phyloP scores from a whole-genome alignment of 805 yeast genomes.

The Pichia phayaonensis region DNA sequence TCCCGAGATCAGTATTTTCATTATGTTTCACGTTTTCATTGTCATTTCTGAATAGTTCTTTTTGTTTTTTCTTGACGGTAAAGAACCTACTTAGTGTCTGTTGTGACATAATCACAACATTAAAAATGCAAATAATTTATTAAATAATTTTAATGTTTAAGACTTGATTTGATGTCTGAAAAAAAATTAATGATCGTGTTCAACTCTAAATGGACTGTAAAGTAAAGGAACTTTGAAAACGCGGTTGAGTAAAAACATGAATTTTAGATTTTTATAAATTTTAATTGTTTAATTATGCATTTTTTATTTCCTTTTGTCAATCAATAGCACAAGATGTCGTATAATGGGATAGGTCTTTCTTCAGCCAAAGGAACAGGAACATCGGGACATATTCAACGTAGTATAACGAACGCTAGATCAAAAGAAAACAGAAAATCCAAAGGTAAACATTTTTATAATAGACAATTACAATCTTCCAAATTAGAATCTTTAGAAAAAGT shows the following conservation, averaged over 20 bases:
- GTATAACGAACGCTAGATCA: slow-evolving; percentile 24
- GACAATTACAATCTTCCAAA: slow-evolving; percentile 21
- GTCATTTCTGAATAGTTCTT: not conserved
- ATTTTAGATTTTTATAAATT: no score
- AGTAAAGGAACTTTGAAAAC: no score
- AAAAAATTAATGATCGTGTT: no score
- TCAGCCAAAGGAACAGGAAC: slow-evolving; percentile 58
- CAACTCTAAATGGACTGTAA: no score
- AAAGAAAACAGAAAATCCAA: slow-evolving; percentile 21
- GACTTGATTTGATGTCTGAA: no score
- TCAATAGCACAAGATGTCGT: slow-evolving; percentile 34
- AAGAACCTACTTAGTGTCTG: slow-evolving; percentile 21
- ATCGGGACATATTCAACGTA: slow-evolving; percentile 52
- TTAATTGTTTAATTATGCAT: no score
- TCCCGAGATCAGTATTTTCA: not conserved
- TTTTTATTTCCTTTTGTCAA: no score
- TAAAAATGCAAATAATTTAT: not conserved
- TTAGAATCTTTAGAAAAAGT: slow-evolving; percentile 1
- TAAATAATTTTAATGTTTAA: no score
- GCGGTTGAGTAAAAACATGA: no score
- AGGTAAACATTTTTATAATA: slow-evolving; percentile 31
- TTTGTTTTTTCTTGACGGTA: slow-evolving; percentile 2
- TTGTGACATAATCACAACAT: slow-evolving; percentile 8
- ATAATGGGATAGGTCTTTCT: slow-evolving; percentile 49
- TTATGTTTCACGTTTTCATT: not conserved